Percentiles rank a stretch among this genome's conserved stretches.
These are phyloP conservation scores for Fusarium redolens DNA, from an alignment of 2,329 filamentous ascomycete genomes.

Conservation along the genomic window DNA sequence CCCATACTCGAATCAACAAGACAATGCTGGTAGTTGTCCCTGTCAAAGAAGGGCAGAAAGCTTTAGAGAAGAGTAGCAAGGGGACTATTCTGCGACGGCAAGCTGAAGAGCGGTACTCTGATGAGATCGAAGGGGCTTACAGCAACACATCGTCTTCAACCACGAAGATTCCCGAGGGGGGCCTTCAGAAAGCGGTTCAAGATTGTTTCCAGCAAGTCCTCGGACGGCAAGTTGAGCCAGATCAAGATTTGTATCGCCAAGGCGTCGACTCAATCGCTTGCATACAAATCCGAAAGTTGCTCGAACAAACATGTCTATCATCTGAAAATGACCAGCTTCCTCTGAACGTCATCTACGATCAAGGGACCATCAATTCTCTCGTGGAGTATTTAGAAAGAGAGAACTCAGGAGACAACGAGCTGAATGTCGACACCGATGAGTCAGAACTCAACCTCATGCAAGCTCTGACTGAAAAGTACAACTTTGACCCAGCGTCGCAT, in stretches of 20 bases:
- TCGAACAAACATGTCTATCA: conserved; percentile 43
- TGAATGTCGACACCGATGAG: rapidly evolving
- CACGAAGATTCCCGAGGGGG: conserved; percentile 46
- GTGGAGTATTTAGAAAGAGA: conserved; percentile 31
- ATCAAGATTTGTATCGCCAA: conserved; percentile 66
- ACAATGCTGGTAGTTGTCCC: conserved; percentile 63
- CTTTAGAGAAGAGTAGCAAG: conserved; percentile 71
- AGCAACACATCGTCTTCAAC: background rate
- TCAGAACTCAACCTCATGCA: background rate
- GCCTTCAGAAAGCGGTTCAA: conserved; percentile 50
- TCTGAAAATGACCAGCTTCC: conserved; percentile 51
- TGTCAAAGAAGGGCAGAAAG: conserved; percentile 10
- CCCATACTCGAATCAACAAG: conserved; percentile 61
- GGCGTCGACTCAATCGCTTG: conserved; percentile 71
- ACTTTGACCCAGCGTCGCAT: background rate
- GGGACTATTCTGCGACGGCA: conserved; percentile 66
- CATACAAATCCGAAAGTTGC: conserved; percentile 60
- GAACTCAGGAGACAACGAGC: conserved; percentile 11
- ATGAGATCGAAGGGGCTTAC: conserved; percentile 61
- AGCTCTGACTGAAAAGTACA: conserved; percentile 17
- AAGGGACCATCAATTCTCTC: conserved; percentile 59
- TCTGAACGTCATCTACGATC: conserved; percentile 70
- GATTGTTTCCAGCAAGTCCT: conserved; percentile 49
- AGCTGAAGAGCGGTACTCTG: conserved; percentile 61
- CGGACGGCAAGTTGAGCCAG: conserved; percentile 45